phyloP scores from a whole-genome alignment of 139 green algal genomes.

The Volvox reticuliferus region DNA sequence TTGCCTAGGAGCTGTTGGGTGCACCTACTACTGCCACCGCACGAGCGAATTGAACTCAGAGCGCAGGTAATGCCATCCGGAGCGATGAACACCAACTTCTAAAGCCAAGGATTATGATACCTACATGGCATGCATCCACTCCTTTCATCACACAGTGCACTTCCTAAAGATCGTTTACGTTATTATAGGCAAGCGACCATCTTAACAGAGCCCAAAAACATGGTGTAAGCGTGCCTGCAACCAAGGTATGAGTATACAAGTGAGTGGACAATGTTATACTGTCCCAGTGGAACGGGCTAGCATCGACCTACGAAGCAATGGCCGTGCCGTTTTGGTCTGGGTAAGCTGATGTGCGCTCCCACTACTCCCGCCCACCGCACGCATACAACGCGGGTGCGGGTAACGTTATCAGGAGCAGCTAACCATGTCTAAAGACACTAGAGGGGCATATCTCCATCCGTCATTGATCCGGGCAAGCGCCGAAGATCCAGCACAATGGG shows the following conservation, averaged over 20 bases:
- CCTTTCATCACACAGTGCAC: too few species aligned
- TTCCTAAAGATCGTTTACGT: too few species aligned
- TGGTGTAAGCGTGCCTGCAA: too few species aligned
- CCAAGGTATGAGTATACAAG: too few species aligned
- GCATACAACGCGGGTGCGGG: neutral
- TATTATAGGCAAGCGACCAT: too few species aligned
- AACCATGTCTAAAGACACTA: too few species aligned
- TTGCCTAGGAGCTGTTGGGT: neutral
- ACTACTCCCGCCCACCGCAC: slow-evolving; percentile 10
- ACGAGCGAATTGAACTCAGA: neutral
- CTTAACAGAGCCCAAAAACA: too few species aligned
- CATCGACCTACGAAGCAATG: neutral
- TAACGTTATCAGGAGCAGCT: slow-evolving; percentile 20
- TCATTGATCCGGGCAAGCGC: too few species aligned
- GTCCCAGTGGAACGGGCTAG: slow-evolving; percentile 45
- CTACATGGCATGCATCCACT: too few species aligned
- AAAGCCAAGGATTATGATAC: neutral
- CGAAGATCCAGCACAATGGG: too few species aligned
- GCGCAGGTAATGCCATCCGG: neutral
- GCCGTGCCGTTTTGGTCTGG: slow-evolving; percentile 33
- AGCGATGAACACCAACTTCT: neutral
- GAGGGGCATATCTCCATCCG: too few species aligned
- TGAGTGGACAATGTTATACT: neutral
- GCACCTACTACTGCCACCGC: neutral
- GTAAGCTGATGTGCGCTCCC: neutral